Conservation (phyloP, 208 protist species). For the Tritrichomonas foetus region DNA sequence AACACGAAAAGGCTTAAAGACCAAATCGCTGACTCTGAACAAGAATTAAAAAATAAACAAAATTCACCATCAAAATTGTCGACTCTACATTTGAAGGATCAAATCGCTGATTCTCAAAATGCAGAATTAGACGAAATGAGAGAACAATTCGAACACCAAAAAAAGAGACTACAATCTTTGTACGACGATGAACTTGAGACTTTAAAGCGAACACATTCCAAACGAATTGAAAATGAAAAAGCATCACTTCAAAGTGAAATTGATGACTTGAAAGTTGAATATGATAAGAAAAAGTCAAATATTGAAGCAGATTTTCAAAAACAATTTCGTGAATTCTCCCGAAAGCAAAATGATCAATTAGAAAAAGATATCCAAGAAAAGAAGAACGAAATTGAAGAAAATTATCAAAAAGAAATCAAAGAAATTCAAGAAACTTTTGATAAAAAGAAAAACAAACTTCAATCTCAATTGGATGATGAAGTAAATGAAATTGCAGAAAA, state of each 20-base stretch:
- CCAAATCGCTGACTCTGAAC: background rate
- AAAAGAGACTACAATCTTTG: background rate
- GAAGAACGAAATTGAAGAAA: background rate
- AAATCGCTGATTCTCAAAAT: too few species aligned
- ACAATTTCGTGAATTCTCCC: background rate
- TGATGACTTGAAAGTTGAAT: background rate
- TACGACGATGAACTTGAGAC: background rate
- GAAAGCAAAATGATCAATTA: background rate
- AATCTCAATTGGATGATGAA: too few species aligned
- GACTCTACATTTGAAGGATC: too few species aligned
- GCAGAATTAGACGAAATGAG: too few species aligned
- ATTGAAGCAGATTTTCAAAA: background rate
- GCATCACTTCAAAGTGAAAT: background rate
- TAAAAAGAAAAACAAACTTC: too few species aligned
- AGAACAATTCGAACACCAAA: background rate
- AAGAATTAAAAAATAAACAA: background rate
- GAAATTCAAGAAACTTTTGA: too few species aligned
- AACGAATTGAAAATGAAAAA: background rate
- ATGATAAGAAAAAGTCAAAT: background rate
- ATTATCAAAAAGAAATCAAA: too few species aligned
- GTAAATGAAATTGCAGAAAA: too few species aligned
- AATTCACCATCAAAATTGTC: too few species aligned
- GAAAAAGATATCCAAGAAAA: background rate
- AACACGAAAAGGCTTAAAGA: background rate
- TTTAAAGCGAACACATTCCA: background rate